Evolutionary conservation across 129 eudicot genomes (phyloP), one percentile per base, ranked within the genome.

Genomic region (Flaveria bidentis): DNA sequence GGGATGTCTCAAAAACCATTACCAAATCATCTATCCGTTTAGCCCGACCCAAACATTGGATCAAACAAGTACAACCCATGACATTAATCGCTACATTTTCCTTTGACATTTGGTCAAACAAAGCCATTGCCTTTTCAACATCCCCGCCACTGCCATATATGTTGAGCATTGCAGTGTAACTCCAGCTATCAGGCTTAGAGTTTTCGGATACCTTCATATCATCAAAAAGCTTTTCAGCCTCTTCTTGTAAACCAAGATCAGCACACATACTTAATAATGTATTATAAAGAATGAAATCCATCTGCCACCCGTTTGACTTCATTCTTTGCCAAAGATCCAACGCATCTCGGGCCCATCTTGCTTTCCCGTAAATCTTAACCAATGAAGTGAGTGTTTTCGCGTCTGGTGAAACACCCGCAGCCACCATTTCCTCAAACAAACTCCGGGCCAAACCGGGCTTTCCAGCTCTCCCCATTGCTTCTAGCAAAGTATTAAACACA

Each of bases 261-360:
- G 94, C 91, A 82, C 91, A 89, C 94, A 89, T 89, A 60, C 86
- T 89, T 77, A 89, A 62, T 69, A 89, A 84, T 11, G 94, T 89
- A n/a, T 89, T 89, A 46, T 80, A 89, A 68, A 89, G 82, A 44
- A 71, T 82, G 26, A 84, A 84, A 74, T 89, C 94, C 91, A 89
- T 84, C 1, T 87, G 91, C 94, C 94, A 89, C 22, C 87, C 89
- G 26, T 84, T 89, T 5, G 86, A 45, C 76, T 74, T 86, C 87
- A 89, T 89, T 78, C 89, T 67, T 72, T 85, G 86, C 94, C 94
- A 84, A 18, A 89, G 83, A 74, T 84, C 85, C 74, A 89, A 78
- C 8, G 94, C 89, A 36, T 89, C 89, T 41, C 88, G 72, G 20
- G 85, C 85, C 94, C 94, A 89, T 79, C 91, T 84, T 1, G 88